These are phyloP conservation scores for Oxalis stricta DNA, from an alignment of 441 rosid genomes.

Conservation along the genomic window DNA sequence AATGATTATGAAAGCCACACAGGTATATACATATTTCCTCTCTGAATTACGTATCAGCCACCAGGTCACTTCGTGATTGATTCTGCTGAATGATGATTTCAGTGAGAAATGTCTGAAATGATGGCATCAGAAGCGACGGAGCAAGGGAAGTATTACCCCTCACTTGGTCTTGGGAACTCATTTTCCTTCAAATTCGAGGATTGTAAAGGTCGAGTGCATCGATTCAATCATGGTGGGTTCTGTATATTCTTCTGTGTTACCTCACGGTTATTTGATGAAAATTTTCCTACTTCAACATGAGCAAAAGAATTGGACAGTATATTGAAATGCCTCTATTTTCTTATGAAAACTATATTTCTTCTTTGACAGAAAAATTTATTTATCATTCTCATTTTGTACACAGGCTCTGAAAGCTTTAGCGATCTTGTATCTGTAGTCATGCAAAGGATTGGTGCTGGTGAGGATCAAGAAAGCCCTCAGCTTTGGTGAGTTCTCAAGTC, in stretches of 20 bases:
- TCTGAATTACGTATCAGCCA: slow-evolving; percentile 3
- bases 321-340: too few relatives aligned
- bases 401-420: slow-evolving; percentile 51
- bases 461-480: slow-evolving; percentile 28
- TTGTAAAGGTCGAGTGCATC: slow-evolving; percentile 64
- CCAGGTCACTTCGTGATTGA: slow-evolving; percentile 13
- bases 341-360: too few relatives aligned
- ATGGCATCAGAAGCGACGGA: slow-evolving; percentile 57
- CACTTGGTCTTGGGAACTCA: slow-evolving; percentile 50
- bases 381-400: neutral
- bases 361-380: neutral
- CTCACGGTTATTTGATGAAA: neutral
- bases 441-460: slow-evolving; percentile 42
- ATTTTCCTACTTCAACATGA: neutral
- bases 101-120: slow-evolving; percentile 72
- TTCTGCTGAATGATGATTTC: slow-evolving; percentile 15
- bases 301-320: neutral
- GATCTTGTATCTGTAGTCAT: slow-evolving; percentile 45
- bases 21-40: slow-evolving; percentile 27
- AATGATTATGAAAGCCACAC: slow-evolving; percentile 68
- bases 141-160: slow-evolving; percentile 38
- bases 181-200: slow-evolving; percentile 70
- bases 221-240: slow-evolving; percentile 49
- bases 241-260: neutral
- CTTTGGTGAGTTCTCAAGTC: slow-evolving; percentile 35